Conservation (phyloP, 2,329 filamentous ascomycete species). For the Colletotrichum camelliae region DNA sequence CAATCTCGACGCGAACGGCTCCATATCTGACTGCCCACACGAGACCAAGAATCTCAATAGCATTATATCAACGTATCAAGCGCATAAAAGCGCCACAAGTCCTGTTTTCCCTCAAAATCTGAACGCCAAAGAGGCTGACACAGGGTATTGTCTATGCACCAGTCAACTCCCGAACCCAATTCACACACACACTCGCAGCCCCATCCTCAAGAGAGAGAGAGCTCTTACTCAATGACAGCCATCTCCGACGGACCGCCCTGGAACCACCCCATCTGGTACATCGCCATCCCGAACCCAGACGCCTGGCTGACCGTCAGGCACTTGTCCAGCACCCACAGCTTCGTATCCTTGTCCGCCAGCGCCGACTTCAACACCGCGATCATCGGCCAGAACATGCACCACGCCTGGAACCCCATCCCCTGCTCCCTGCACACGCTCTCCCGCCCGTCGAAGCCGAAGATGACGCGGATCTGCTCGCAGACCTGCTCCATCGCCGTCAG, state of each 20-base stretch:
- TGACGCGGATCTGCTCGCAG: slow-evolving; percentile 10
- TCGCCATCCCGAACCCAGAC: slow-evolving; percentile 10
- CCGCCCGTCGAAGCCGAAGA: slow-evolving; percentile 9
- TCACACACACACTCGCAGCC: not conserved
- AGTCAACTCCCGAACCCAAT: not conserved
- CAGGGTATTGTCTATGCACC: not conserved
- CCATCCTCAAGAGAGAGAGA: not conserved
- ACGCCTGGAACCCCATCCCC: slow-evolving; percentile 5
- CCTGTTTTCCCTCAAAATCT: not conserved
- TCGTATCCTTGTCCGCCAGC: not conserved
- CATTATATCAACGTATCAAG: not conserved
- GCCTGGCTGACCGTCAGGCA: not conserved
- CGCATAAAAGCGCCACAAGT: not conserved
- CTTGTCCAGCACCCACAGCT: slow-evolving; percentile 9
- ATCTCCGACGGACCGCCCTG: not conserved
- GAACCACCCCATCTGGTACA: slow-evolving; percentile 13
- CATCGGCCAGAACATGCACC: slow-evolving; percentile 21
- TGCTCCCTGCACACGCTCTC: not conserved
- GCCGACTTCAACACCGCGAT: not conserved
- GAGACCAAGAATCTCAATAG: not conserved
- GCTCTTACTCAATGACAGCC: not conserved
- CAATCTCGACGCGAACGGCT: not conserved
- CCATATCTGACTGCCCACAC: not conserved
- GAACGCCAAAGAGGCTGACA: not conserved
- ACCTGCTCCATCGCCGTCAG: slow-evolving; percentile 13